A percentile compares a stretch with the other conserved stretches of the same genome.
Conservation (phyloP, 1,284 basidiomycete genomes). For the Heterobasidion parviporum region DNA sequence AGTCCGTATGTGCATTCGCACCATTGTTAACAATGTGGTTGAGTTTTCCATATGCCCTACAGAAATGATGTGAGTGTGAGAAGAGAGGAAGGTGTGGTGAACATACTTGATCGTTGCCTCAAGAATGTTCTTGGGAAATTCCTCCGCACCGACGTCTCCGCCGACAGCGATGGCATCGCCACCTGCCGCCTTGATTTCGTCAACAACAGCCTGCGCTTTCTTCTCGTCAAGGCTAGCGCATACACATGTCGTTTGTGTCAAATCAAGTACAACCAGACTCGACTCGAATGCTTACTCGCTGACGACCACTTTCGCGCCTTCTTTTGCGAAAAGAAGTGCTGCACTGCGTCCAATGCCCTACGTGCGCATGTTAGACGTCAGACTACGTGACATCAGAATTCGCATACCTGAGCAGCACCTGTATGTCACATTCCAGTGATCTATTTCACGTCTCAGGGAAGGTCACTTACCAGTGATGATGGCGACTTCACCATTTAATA, state of each 20-base stretch:
- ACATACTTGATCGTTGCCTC: conserved; percentile 69
- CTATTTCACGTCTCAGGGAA: background rate
- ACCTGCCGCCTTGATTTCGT: conserved; percentile 68
- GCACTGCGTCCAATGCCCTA: conserved; percentile 72
- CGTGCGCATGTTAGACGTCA: background rate
- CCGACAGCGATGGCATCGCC: conserved; percentile 67
- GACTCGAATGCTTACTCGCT: conserved; percentile 50
- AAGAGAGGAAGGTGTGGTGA: conserved; percentile 4
- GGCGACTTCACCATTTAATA: conserved; percentile 72
- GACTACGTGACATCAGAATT: background rate
- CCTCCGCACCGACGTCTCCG: conserved; percentile 74
- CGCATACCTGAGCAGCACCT: conserved; percentile 68
- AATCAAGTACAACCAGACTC: background rate
- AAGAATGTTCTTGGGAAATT: conserved; percentile 75
- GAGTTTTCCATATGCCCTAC: conserved; percentile 70
- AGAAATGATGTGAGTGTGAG: background rate
- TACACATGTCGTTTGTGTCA: background rate
- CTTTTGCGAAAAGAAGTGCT: conserved; percentile 74
- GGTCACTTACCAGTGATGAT: conserved; percentile 67
- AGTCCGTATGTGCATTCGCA: conserved; percentile 14
- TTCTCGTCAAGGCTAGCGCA: conserved; percentile 52
- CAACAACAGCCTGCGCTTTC: conserved; percentile 57
- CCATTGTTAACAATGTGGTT: conserved; percentile 86
- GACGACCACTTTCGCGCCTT: conserved; percentile 82
- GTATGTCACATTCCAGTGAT: background rate